Evolutionary conservation across 2,329 filamentous ascomycete genomes (phyloP).

Genomic region (Phaeophleospora eucalypticola): DNA sequence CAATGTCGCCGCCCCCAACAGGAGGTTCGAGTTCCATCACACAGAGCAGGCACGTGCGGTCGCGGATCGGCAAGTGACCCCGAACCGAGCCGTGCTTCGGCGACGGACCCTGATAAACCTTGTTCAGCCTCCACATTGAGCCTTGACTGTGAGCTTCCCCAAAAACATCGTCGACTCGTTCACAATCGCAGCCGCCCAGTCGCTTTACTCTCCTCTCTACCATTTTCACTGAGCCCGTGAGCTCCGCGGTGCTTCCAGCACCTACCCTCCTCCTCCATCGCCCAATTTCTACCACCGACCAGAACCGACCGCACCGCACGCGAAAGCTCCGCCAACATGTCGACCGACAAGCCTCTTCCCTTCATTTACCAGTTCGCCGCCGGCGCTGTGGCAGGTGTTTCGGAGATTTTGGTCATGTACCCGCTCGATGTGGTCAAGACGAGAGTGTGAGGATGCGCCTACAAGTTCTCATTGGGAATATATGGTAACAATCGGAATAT

Average conservation of each 20-base stretch:
- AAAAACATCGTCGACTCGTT: not conserved
- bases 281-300: not conserved
- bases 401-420: constrained; percentile 76
- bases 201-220: not conserved
- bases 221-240: not conserved
- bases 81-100: not conserved
- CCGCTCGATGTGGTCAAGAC: constrained; percentile 98
- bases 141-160: not conserved
- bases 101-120: not conserved
- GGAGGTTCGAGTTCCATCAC: too few species aligned
- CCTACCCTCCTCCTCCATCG: not conserved
- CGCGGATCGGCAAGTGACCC: not conserved
- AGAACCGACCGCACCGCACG: not conserved
- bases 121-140: not conserved
- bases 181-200: not conserved
- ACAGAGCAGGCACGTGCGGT: too few species aligned
- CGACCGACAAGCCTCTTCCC: constrained; percentile 69
- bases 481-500: constrained; percentile 18
- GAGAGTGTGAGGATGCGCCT: constrained; percentile 66
- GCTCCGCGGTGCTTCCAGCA: not conserved
- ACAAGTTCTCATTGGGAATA: not conserved
- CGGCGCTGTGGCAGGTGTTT: constrained; percentile 95
- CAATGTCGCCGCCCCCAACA: too few species aligned
- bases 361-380: constrained; percentile 95
- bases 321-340: constrained; percentile 35